A percentile compares a stretch with the other conserved stretches of the same genome.
Evolutionary conservation across 352 stramenopile species (phyloP).

Genomic region (Phytophthora tubulina): DNA sequence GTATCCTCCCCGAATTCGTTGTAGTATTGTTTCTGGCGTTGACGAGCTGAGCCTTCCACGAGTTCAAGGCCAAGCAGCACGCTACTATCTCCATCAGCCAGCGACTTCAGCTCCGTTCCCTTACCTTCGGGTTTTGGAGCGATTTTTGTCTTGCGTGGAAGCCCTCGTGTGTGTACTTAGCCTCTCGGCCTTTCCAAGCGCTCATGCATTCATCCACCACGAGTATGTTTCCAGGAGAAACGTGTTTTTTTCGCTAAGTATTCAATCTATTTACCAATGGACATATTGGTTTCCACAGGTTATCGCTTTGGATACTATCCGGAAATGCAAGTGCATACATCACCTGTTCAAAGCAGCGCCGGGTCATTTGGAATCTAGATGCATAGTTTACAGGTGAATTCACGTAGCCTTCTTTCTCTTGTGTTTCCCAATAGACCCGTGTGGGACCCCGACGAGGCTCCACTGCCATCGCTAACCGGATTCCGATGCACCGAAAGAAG

Average conservation of each 20-base stretch:
- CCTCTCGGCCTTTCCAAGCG: constrained; percentile 4
- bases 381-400: neutral
- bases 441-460: neutral
- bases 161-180: constrained; percentile 1
- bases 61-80: constrained; percentile 6
- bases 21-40: neutral
- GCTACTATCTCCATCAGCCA: constrained; percentile 9
- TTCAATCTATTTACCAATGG: neutral
- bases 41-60: neutral
- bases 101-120: neutral
- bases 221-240: constrained; percentile 4
- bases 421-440: neutral
- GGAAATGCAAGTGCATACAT: constrained; percentile 1
- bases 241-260: neutral
- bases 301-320: neutral
- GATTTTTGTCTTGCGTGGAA: constrained; percentile 3
- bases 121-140: neutral
- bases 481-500: constrained; percentile 3
- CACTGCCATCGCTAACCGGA: constrained; percentile 4
- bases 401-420: neutral
- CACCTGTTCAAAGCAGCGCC: neutral
- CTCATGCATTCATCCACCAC: constrained; percentile 14
- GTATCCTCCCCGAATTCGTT: constrained; percentile 9
- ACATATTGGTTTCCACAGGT: neutral
- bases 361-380: neutral